Percentiles rank a stretch among this genome's conserved stretches.
Evolutionary conservation across 108 stramenopile genomes (phyloP).

Genomic region (Cyclostephanos tholiformis): DNA sequence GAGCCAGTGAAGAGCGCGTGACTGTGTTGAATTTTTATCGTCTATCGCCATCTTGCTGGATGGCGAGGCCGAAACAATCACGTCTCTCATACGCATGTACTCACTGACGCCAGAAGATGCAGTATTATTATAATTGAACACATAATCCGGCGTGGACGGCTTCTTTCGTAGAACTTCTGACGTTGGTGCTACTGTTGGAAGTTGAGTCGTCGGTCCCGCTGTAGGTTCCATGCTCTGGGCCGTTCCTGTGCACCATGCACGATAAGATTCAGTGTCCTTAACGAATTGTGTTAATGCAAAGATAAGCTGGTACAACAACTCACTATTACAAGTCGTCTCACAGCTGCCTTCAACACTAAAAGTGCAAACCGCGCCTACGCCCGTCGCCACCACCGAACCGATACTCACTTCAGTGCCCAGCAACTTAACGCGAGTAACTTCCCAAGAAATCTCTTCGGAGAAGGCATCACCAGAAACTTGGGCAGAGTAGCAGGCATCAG

Average conservation of each 20-base stretch:
- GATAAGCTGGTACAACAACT: not conserved
- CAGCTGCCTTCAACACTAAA: conserved; percentile 37
- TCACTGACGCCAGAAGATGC: conserved; percentile 10
- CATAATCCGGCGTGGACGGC: conserved; percentile 14
- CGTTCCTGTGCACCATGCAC: no score
- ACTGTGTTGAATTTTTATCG: conserved; percentile 30
- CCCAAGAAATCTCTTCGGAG: conserved; percentile 31
- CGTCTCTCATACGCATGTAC: conserved; percentile 12
- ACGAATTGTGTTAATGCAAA: no score
- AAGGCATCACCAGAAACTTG: conserved; percentile 18
- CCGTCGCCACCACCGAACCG: conserved; percentile 18
- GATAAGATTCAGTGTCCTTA: no score
- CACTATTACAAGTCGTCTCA: conserved; percentile 31
- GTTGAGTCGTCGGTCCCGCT: conserved; percentile 18
- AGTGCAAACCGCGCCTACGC: conserved; percentile 28
- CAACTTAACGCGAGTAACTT: conserved; percentile 18
- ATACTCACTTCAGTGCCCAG: conserved; percentile 20
- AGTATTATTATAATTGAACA: conserved; percentile 25
- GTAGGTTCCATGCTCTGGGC: conserved; percentile 8
- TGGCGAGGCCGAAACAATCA: conserved; percentile 32
- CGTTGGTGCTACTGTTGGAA: conserved; percentile 12
- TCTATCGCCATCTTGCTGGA: conserved; percentile 17
- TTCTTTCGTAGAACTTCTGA: not conserved
- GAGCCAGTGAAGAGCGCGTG: conserved; percentile 26
- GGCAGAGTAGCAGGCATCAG: conserved; percentile 26